Evolutionary conservation across 1,284 basidiomycete species (phyloP), one percentile per base, ranked within the genome.

Genomic region (Gymnopus androsaceus): DNA sequence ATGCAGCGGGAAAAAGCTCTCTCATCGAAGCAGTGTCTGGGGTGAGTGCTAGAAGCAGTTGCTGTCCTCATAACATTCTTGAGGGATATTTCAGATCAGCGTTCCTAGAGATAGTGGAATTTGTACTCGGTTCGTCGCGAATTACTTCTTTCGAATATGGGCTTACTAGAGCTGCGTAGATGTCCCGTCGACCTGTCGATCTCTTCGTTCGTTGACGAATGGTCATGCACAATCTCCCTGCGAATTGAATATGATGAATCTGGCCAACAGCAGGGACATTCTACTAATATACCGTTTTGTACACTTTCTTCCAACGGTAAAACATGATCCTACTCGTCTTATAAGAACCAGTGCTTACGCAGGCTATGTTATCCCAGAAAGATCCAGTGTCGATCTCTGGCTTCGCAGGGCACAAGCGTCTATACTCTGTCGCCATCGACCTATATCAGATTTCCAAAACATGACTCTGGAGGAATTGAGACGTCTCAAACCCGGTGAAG

Each of bases 361-460:
- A n/a, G 31, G 7, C 31, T 15, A 19, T 46, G 27, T 19, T 28
- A 23, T 19, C 42, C 70, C 69, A 0, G 59, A 80, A 42, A 76
- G 67, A 50, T 51, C 54, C 2, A 59, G 72, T 0, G 78, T 87
- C 4, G 82, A 86, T 46, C 61, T 80, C 1, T 79, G 77, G 67
- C 70, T 87, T 17, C 73, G 80, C 33, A 75, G 83, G 1, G 85
- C 86, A 0, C 86, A 88, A 61, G 73, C 76, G 0, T 84, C 86
- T 0, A 75, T 83, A 23, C 71, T 88, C 14, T 79, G 76, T 51
- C 82, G 80, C 0, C 62, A 71, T 25, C 57, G 66, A 2, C 21
- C 64, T 12, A 49, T 60, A 1, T 54, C 63, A 1, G 63, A 64
- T 1, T 84, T 83, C 51, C 55, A 72, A 5, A 57, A 38, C 8